Conservation (phyloP, 2,329 filamentous ascomycete species). For the Mycosphaerella arachidis region DNA sequence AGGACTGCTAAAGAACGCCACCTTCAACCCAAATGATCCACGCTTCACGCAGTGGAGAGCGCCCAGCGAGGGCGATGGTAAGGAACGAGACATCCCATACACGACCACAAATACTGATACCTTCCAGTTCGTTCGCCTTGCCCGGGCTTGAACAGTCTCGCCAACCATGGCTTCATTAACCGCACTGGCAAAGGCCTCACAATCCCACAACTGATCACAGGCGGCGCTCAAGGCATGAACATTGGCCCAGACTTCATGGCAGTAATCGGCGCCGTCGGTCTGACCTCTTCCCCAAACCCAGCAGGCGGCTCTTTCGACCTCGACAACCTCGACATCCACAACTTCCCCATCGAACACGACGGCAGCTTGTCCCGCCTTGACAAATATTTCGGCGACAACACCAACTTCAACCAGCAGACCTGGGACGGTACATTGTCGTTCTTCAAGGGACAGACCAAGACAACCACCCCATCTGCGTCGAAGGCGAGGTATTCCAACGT, state of each 20-base stretch:
- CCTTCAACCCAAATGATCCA: slow-evolving; percentile 21
- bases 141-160: slow-evolving; percentile 20
- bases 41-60: slow-evolving; percentile 19
- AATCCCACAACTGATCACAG: slow-evolving; percentile 21
- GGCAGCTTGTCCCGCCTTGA: slow-evolving; percentile 31
- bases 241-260: slow-evolving; percentile 26
- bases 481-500: slow-evolving; percentile 27
- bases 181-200: slow-evolving; percentile 23
- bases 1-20: slow-evolving; percentile 14
- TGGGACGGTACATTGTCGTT: slow-evolving; percentile 23
- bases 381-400: slow-evolving; percentile 29
- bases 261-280: slow-evolving; percentile 21
- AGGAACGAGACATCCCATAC: background rate
- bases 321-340: slow-evolving; percentile 24
- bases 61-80: slow-evolving; percentile 20
- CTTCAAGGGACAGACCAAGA: slow-evolving; percentile 20
- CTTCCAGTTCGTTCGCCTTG: slow-evolving; percentile 22
- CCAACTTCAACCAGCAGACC: slow-evolving; percentile 29
- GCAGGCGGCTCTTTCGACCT: slow-evolving; percentile 20
- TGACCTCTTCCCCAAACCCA: slow-evolving; percentile 22
- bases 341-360: slow-evolving; percentile 35
- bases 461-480: slow-evolving; percentile 24
- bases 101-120: background rate
- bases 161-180: slow-evolving; percentile 21
- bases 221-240: slow-evolving; percentile 21